Evolutionary conservation across 306 rosid genomes (phyloP), one percentile per base, ranked within the genome.

Genomic region (Quercus parvula): DNA sequence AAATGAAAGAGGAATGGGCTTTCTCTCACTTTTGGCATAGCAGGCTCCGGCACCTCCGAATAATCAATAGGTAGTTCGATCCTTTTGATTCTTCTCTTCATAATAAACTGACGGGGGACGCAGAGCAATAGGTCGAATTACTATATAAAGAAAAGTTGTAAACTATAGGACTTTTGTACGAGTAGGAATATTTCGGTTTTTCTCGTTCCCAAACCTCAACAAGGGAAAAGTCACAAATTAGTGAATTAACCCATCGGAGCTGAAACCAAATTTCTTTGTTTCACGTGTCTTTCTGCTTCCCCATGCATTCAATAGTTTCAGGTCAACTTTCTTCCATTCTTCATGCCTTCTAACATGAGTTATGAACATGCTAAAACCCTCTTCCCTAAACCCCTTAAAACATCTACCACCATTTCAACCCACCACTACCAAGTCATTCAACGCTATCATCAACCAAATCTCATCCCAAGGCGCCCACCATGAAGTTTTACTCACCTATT

Each of bases 381-480:
- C 77, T 15, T 62, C 78, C 73, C 71, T 76, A 19, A 85, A 61
- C 41, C 61, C 63, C 63, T 57, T 64, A 49, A 86, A 82, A 58
- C 88, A 86, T 0, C 77, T 73, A 0, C 57, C 74, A 2, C 20
- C 75, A 59, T 35, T 80, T 41, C 62, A 56, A 13, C 24, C 81
- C 56, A 63, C 86, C 70, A 81, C 77, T 30, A 78, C 87, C 71
- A 69, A 78, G 73, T 76, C 88, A 57, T 88, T 86, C 87, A 91
- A 92, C 73, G 81, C 90, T 49, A 25, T 79, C 5, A 90, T 92
- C 89, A 89, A 91, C 75, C 81, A 52, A 33, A 89, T 85, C 79
- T 90, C 97, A 55, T 82, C 88, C 30, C 90, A 86, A 79, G 88
- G 88, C 54, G 77, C 88, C 58, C 88, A 89, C 83, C 83, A 52